Evolutionary conservation across 1,139 yeast genomes (phyloP).

Genomic region (Blastobotrys petasosporus): DNA sequence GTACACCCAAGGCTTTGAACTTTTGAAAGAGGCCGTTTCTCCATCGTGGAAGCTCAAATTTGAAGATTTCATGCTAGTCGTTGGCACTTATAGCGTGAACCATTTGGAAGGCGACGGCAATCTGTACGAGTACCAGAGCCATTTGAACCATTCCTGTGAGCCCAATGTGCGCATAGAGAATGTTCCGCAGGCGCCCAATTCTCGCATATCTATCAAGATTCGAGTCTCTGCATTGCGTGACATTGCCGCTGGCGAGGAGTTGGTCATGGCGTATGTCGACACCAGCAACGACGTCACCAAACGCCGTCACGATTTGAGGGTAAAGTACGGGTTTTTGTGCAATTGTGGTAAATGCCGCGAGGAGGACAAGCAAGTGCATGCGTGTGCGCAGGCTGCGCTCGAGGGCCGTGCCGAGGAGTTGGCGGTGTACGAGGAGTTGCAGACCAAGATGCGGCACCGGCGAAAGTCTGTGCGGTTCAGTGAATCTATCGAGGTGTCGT

Average conservation of each 20-base stretch:
- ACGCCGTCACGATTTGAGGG: constrained; percentile 60
- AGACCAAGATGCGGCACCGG: constrained; percentile 27
- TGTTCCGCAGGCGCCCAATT: constrained; percentile 20
- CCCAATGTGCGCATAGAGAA: constrained; percentile 61
- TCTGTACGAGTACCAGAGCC: constrained; percentile 58
- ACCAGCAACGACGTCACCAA: constrained; percentile 57
- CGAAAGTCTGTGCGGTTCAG: constrained; percentile 72
- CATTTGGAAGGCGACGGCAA: constrained; percentile 51
- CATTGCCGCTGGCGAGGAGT: constrained; percentile 60
- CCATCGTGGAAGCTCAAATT: constrained; percentile 38
- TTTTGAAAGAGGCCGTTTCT: constrained; percentile 40
- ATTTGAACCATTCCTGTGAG: constrained; percentile 69
- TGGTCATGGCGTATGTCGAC: constrained; percentile 58
- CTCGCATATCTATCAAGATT: constrained; percentile 26
- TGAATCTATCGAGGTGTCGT: constrained; percentile 36
- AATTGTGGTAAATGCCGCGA: constrained; percentile 57
- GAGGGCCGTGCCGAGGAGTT: constrained; percentile 3
- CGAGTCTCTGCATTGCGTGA: constrained; percentile 55
- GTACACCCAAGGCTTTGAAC: constrained; percentile 48
- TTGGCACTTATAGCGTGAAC: constrained; percentile 72
- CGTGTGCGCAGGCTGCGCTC: constrained; percentile 16
- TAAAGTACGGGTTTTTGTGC: constrained; percentile 84
- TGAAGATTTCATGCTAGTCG: constrained; percentile 52
- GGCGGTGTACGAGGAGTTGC: constrained; percentile 4
- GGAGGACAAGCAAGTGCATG: constrained; percentile 39